Evolutionary conservation across 2,329 filamentous ascomycete species (phyloP).

Genomic region (Curvularia eragrostidis): DNA sequence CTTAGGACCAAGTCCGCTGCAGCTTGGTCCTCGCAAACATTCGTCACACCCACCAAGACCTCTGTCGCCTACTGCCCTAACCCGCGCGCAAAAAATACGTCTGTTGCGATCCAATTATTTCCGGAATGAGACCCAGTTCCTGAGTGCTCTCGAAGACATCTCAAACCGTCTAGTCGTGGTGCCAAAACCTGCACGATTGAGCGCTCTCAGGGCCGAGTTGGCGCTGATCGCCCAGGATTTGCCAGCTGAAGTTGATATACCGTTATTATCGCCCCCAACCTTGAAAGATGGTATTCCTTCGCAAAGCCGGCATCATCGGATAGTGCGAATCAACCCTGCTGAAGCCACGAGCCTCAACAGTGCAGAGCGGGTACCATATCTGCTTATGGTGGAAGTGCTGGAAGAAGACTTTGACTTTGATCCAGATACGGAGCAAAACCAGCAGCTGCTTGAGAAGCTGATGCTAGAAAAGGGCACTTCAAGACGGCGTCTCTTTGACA

Average conservation of each 20-base stretch:
- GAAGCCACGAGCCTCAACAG: conserved; percentile 87
- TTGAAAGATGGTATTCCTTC: conserved; percentile 75
- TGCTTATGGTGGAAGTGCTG: conserved; percentile 84
- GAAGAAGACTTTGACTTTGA: conserved; percentile 85
- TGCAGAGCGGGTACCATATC: conserved; percentile 83
- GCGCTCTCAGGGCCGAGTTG: conserved; percentile 79
- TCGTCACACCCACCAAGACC: conserved; percentile 64
- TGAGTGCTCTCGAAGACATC: conserved; percentile 81
- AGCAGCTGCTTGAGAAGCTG: conserved; percentile 67
- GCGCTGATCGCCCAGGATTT: conserved; percentile 81
- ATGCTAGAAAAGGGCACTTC: conserved; percentile 70
- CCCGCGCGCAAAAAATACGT: conserved; percentile 70
- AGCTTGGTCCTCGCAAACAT: conserved; percentile 54
- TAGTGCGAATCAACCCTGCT: conserved; percentile 81
- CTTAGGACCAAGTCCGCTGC: conserved; percentile 42
- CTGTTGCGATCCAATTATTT: conserved; percentile 83
- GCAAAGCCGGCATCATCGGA: conserved; percentile 79
- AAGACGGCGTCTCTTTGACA: conserved; percentile 59
- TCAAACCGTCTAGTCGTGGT: conserved; percentile 84
- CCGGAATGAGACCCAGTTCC: conserved; percentile 78
- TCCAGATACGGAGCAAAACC: conserved; percentile 74
- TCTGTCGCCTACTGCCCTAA: conserved; percentile 67
- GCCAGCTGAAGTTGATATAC: conserved; percentile 83
- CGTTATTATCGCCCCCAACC: conserved; percentile 78
- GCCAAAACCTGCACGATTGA: conserved; percentile 80